phyloP scores from a whole-genome alignment of 805 yeast genomes.

The Hanseniaspora meyeri region DNA sequence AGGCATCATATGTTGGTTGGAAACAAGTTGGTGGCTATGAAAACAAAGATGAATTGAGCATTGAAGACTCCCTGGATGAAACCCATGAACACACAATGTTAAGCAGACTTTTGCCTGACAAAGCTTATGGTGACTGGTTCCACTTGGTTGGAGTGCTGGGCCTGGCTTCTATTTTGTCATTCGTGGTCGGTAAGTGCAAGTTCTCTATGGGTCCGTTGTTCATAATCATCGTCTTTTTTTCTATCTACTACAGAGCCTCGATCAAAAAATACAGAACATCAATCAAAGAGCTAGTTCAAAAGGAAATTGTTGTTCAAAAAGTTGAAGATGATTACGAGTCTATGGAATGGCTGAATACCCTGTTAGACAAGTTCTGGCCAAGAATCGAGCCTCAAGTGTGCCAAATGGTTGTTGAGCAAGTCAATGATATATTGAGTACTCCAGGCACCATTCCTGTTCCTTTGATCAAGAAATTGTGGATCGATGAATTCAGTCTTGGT shows the following conservation, averaged over 20 bases:
- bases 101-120: constrained; percentile 64
- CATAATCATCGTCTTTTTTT: constrained; percentile 48
- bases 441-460: constrained; percentile 58
- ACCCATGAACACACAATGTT: constrained; percentile 53
- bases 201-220: constrained; percentile 74
- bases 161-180: constrained; percentile 53
- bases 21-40: constrained; percentile 85
- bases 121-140: constrained; percentile 88
- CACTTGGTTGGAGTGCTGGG: constrained; percentile 69
- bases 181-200: constrained; percentile 64
- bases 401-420: constrained; percentile 74
- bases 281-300: constrained; percentile 68
- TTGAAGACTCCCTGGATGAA: constrained; percentile 62
- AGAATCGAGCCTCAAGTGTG: constrained; percentile 81
- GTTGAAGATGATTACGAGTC: constrained; percentile 86
- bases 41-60: constrained; percentile 48
- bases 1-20: constrained; percentile 78
- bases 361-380: constrained; percentile 85
- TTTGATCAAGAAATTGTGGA: constrained; percentile 70
- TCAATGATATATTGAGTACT: constrained; percentile 68
- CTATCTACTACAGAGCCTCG: constrained; percentile 70
- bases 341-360: constrained; percentile 88
- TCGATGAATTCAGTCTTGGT: constrained; percentile 82
- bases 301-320: constrained; percentile 67
- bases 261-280: constrained; percentile 63